Evolutionary conservation across 2,329 filamentous ascomycete species (phyloP).

Genomic region (Colletotrichum cuscutae): DNA sequence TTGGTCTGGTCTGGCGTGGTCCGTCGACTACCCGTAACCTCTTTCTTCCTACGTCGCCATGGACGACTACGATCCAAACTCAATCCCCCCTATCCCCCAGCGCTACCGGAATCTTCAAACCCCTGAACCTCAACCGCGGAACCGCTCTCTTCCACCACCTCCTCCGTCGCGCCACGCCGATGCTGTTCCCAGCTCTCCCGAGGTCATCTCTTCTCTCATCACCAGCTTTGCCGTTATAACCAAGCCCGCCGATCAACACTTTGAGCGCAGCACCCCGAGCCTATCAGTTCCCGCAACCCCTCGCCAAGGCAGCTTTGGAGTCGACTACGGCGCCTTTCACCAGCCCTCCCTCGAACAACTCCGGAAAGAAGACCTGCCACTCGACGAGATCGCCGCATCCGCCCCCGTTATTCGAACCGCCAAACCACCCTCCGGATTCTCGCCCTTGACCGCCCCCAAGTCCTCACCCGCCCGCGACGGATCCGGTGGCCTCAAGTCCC

Average conservation of each 20-base stretch:
- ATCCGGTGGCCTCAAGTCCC: constrained; percentile 64
- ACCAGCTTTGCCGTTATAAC: constrained; percentile 77
- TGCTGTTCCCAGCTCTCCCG: constrained; percentile 67
- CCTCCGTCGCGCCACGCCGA: constrained; percentile 36
- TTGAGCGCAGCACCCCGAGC: constrained; percentile 63
- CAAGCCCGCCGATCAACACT: constrained; percentile 74
- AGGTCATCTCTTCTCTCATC: constrained; percentile 77
- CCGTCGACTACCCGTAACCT: not conserved
- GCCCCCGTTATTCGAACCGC: constrained; percentile 84
- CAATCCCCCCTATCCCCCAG: constrained; percentile 36
- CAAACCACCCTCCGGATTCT: constrained; percentile 82
- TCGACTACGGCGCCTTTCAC: constrained; percentile 77
- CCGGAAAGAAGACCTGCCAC: constrained; percentile 56
- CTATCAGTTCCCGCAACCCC: constrained; percentile 53
- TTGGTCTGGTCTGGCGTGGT: not conserved
- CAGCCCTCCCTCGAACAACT: constrained; percentile 61
- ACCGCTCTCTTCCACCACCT: constrained; percentile 31
- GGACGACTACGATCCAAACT: constrained; percentile 30
- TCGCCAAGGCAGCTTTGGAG: constrained; percentile 68
- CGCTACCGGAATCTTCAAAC: constrained; percentile 35
- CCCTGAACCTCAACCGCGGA: constrained; percentile 27
- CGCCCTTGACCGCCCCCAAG: constrained; percentile 73
- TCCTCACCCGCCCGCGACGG: constrained; percentile 59
- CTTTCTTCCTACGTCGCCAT: constrained; percentile 27
- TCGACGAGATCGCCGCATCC: constrained; percentile 70